Evolutionary conservation across 2,329 filamentous ascomycete species (phyloP).

Genomic region (Thyridium curvatum): DNA sequence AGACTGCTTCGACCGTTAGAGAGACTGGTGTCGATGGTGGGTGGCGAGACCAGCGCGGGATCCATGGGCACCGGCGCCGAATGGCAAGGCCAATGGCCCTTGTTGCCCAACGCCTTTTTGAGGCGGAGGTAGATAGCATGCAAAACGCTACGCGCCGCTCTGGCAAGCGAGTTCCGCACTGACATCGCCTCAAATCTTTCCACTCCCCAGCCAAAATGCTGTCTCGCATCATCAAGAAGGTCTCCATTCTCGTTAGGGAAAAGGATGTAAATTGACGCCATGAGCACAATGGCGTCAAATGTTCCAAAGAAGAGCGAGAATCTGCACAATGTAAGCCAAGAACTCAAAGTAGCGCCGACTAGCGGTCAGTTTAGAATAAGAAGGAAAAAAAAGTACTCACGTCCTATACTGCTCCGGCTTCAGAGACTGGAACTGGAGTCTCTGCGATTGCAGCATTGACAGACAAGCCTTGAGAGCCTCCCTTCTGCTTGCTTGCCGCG

Average conservation of each 20-base stretch:
- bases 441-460: slow-evolving; percentile 48
- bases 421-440: slow-evolving; percentile 39
- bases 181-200: slow-evolving; percentile 52
- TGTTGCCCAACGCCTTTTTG: slow-evolving; percentile 38
- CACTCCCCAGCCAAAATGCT: slow-evolving; percentile 54
- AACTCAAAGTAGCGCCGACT: neutral
- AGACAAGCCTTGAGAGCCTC: slow-evolving; percentile 51
- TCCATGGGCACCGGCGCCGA: slow-evolving; percentile 4
- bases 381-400: slow-evolving; percentile 11
- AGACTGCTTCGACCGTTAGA: slow-evolving; percentile 1
- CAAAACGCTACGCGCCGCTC: slow-evolving; percentile 47
- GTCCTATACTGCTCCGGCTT: slow-evolving; percentile 45
- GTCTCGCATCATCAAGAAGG: slow-evolving; percentile 36
- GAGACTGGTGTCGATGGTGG: slow-evolving; percentile 12
- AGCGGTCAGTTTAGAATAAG: neutral
- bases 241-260: slow-evolving; percentile 50
- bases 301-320: slow-evolving; percentile 56
- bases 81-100: slow-evolving; percentile 8
- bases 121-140: slow-evolving; percentile 48
- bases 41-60: slow-evolving; percentile 8
- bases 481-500: slow-evolving; percentile 43
- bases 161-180: slow-evolving; percentile 45
- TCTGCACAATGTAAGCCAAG: slow-evolving; percentile 12
- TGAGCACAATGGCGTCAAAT: slow-evolving; percentile 57
- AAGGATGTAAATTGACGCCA: slow-evolving; percentile 55